Evolutionary conservation across 768 basidiomycete species (phyloP).

Genomic region (Hirschioporus abietinus): DNA sequence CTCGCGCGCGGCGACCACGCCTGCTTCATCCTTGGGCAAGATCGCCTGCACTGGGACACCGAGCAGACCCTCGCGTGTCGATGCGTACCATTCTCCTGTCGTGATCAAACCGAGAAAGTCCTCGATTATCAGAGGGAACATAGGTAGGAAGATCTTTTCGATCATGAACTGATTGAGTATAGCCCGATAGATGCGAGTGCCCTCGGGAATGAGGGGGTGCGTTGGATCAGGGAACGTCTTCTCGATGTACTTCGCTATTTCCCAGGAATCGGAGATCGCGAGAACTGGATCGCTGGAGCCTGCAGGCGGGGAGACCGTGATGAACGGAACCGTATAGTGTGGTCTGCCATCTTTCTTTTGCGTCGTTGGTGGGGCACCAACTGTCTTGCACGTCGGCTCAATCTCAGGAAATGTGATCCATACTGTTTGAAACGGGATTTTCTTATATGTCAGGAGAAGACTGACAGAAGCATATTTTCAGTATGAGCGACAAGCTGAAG

Average conservation of each 20-base stretch:
- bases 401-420: slow-evolving; percentile 74
- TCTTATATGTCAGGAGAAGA: slow-evolving; percentile 70
- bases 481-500: not conserved
- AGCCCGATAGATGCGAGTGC: slow-evolving; percentile 17
- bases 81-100: slow-evolving; percentile 35
- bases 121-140: not conserved
- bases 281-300: slow-evolving; percentile 42
- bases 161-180: not conserved
- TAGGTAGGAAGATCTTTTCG: not conserved
- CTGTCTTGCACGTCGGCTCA: slow-evolving; percentile 49
- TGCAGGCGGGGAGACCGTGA: slow-evolving; percentile 49
- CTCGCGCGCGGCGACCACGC: slow-evolving; percentile 37
- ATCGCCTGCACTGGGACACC: slow-evolving; percentile 34
- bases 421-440: slow-evolving; percentile 59
- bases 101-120: slow-evolving; percentile 23
- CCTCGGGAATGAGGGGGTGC: slow-evolving; percentile 65
- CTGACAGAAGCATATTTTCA: slow-evolving; percentile 27
- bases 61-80: slow-evolving; percentile 27
- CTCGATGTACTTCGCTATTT: slow-evolving; percentile 71
- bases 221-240: slow-evolving; percentile 54
- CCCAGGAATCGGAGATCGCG: slow-evolving; percentile 49
- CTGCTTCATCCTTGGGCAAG: slow-evolving; percentile 16
- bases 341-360: slow-evolving; percentile 50
- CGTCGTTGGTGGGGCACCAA: slow-evolving; percentile 55
- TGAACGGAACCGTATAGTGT: slow-evolving; percentile 64